Evolutionary conservation across 2,329 filamentous ascomycete species (phyloP).

Genomic region (Colletotrichum chlorophyti): DNA sequence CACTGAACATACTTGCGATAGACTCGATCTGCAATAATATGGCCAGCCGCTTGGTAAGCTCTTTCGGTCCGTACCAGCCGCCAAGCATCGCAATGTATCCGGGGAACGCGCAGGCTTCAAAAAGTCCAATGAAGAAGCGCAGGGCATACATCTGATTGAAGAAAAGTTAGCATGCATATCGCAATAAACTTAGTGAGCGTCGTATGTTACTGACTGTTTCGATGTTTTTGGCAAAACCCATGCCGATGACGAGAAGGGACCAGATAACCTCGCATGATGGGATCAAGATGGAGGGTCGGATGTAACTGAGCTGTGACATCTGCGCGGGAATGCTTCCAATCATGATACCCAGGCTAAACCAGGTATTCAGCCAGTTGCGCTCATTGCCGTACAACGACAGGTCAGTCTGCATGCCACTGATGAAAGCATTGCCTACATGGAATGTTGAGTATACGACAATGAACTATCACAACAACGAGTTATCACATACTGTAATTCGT

Average conservation of each 20-base stretch:
- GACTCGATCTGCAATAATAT: constrained; percentile 57
- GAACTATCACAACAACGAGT: neutral
- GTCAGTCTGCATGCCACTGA: constrained; percentile 36
- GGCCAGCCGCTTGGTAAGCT: constrained; percentile 56
- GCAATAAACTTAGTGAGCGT: neutral
- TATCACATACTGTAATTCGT: constrained; percentile 37
- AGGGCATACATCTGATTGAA: constrained; percentile 44
- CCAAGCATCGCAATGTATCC: constrained; percentile 44
- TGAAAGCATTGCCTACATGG: constrained; percentile 32
- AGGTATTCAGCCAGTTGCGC: constrained; percentile 33
- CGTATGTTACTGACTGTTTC: constrained; percentile 24
- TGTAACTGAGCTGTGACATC: constrained; percentile 33
- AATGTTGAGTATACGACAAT: constrained; percentile 1
- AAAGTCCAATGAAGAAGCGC: constrained; percentile 50
- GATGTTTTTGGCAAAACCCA: constrained; percentile 33
- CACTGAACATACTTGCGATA: constrained; percentile 62
- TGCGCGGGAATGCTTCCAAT: constrained; percentile 35
- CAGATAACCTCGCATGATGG: constrained; percentile 35
- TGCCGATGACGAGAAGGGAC: constrained; percentile 22
- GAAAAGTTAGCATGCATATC: too few species aligned
- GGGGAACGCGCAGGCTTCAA: constrained; percentile 41
- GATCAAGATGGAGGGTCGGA: constrained; percentile 36
- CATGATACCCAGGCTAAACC: constrained; percentile 33
- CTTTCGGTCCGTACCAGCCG: constrained; percentile 46
- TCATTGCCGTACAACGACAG: constrained; percentile 34